A percentile compares a stretch with the other conserved stretches of the same genome.
phyloP scores from a whole-genome alignment of 2,329 filamentous ascomycete species.

The Ophiostoma populinum region DNA sequence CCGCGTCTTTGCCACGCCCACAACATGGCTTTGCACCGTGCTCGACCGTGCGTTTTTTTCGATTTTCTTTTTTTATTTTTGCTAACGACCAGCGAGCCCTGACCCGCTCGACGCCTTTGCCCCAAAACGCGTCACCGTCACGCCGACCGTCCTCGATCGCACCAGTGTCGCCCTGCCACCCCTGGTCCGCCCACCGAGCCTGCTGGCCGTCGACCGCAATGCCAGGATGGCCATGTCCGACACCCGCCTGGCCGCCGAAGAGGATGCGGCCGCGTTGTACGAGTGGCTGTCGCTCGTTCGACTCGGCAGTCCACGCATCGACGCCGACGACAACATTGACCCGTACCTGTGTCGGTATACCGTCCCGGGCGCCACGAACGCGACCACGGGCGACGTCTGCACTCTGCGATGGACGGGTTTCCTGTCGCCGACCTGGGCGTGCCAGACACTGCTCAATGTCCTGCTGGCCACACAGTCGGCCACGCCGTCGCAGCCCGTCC shows the following conservation, averaged over 20 bases:
- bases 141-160: slow-evolving; percentile 16
- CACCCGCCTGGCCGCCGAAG: slow-evolving; percentile 36
- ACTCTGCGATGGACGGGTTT: slow-evolving; percentile 44
- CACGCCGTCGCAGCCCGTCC: slow-evolving; percentile 18
- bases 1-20: slow-evolving; percentile 50
- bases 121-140: slow-evolving; percentile 25
- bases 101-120: slow-evolving; percentile 30
- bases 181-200: slow-evolving; percentile 17
- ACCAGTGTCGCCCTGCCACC: slow-evolving; percentile 17
- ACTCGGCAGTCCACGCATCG: slow-evolving; percentile 47
- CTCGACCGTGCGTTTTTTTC: slow-evolving; percentile 24
- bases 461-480: slow-evolving; percentile 25
- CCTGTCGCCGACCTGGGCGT: slow-evolving; percentile 34
- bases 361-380: slow-evolving; percentile 23
- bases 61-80: slow-evolving; percentile 3
- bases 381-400: slow-evolving; percentile 18
- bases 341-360: slow-evolving; percentile 52
- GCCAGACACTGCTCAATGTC: slow-evolving; percentile 27
- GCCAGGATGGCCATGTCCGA: not conserved
- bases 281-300: slow-evolving; percentile 60
- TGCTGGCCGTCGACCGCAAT: slow-evolving; percentile 20
- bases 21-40: slow-evolving; percentile 58
- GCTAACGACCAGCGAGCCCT: slow-evolving; percentile 25
- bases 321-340: slow-evolving; percentile 41
- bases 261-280: slow-evolving; percentile 45